phyloP scores from a whole-genome alignment of 768 basidiomycete genomes.

The Lactifluus subvellereus region DNA sequence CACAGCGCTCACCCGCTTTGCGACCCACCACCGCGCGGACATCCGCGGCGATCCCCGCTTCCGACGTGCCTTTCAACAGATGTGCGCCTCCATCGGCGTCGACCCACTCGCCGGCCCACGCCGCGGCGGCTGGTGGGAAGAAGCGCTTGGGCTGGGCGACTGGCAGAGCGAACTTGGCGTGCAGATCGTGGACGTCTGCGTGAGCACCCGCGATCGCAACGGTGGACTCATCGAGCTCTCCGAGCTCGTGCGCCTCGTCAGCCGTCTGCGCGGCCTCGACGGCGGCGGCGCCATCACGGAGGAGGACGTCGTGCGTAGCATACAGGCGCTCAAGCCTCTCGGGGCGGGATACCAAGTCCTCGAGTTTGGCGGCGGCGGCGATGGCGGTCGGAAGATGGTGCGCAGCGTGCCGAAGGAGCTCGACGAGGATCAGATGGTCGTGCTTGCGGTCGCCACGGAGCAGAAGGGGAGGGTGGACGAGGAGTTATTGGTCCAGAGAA shows the following conservation, averaged over 20 bases:
- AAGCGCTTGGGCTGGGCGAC: conserved; percentile 81
- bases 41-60: conserved; percentile 84
- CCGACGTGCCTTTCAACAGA: conserved; percentile 87
- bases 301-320: conserved; percentile 77
- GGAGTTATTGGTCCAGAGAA: conserved; percentile 49
- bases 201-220: conserved; percentile 81
- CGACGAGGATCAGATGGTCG: conserved; percentile 81
- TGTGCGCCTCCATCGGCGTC: conserved; percentile 93
- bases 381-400: conserved; percentile 61
- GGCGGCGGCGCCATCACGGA: conserved; percentile 70
- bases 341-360: conserved; percentile 89
- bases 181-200: conserved; percentile 89
- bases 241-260: conserved; percentile 76
- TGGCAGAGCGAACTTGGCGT: conserved; percentile 96
- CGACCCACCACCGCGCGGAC: conserved; percentile 72
- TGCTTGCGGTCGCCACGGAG: conserved; percentile 68
- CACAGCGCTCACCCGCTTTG: conserved; percentile 78
- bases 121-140: conserved; percentile 88
- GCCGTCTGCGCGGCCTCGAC: conserved; percentile 63
- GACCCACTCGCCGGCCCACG: conserved; percentile 87
- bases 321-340: conserved; percentile 82
- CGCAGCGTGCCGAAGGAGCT: conserved; percentile 86
- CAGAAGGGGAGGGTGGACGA: conserved; percentile 67
- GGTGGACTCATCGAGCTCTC: conserved; percentile 89
- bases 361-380: conserved; percentile 58